A percentile compares a stretch with the other conserved stretches of the same genome.
Conservation (phyloP, 2,329 filamentous ascomycete genomes). For the Beauveria medogensis region DNA sequence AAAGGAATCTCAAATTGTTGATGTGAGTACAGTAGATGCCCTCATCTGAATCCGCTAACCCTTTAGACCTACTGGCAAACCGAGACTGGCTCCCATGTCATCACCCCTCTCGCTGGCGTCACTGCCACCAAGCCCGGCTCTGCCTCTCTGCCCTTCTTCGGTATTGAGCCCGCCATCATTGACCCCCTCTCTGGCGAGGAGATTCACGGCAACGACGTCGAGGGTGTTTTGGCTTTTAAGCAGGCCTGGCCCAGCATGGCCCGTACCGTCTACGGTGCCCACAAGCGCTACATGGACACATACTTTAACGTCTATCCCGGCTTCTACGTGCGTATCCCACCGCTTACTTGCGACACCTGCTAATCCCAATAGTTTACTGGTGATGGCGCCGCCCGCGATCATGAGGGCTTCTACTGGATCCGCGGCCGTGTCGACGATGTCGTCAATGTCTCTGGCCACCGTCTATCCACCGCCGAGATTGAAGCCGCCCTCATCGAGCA, state of each 20-base stretch:
- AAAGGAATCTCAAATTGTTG: conserved; percentile 85
- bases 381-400: conserved; percentile 89
- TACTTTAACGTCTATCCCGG: conserved; percentile 97
- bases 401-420: conserved; percentile 99
- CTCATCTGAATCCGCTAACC: conserved; percentile 9
- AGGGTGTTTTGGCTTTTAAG: conserved; percentile 95
- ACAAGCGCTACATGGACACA: conserved; percentile 98
- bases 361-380: conserved; percentile 61
- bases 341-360: background rate
- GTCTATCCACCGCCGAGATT: conserved; percentile 94
- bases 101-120: conserved; percentile 84
- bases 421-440: conserved; percentile 97
- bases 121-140: conserved; percentile 96
- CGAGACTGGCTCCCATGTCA: conserved; percentile 94
- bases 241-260: conserved; percentile 98
- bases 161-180: conserved; percentile 94
- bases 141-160: conserved; percentile 95
- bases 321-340: conserved; percentile 73
- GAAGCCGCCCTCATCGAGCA: conserved; percentile 96
- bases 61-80: conserved; percentile 97
- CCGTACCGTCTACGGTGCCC: conserved; percentile 92
- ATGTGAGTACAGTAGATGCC: conserved; percentile 53
- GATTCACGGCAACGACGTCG: conserved; percentile 90
- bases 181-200: conserved; percentile 93
- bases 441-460: conserved; percentile 94